A percentile compares a stretch with the other conserved stretches of the same genome.
Conservation (phyloP, 306 rosid species). For the Quillaja saponaria region DNA sequence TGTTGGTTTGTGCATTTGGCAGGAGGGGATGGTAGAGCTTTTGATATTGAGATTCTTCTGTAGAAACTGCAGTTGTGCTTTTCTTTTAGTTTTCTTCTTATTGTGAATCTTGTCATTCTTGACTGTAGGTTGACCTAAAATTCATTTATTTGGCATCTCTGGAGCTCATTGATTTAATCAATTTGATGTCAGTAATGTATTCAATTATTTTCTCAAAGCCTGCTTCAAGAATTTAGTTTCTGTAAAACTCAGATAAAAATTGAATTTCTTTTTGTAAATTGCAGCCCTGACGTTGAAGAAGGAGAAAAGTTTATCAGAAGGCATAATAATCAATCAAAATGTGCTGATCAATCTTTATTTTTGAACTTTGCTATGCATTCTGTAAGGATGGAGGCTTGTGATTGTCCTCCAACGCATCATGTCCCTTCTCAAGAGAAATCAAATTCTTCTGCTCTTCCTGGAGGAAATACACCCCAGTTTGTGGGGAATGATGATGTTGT, state of each 20-base stretch:
- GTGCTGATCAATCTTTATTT: slow-evolving; percentile 84
- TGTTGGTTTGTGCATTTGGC: no score
- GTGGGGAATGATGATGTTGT: slow-evolving; percentile 48
- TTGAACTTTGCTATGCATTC: slow-evolving; percentile 98
- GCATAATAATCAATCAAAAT: slow-evolving; percentile 77
- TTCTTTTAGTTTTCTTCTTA: not conserved
- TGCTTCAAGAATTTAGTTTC: no score
- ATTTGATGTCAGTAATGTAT: no score
- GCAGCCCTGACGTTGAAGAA: slow-evolving; percentile 90
- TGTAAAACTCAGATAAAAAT: no score
- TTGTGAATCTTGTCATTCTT: slow-evolving; percentile 8
- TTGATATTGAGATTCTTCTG: no score
- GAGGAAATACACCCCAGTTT: slow-evolving; percentile 59
- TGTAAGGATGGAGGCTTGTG: slow-evolving; percentile 97
- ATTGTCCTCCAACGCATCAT: slow-evolving; percentile 85
- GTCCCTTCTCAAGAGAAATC: slow-evolving; percentile 58
- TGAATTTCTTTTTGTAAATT: no score
- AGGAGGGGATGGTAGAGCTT: no score
- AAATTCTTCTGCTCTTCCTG: slow-evolving; percentile 72
- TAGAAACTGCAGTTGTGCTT: no score
- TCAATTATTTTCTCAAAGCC: no score
- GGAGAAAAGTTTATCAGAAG: slow-evolving; percentile 90
- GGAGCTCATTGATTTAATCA: slow-evolving; percentile 12
- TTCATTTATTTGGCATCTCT: slow-evolving; percentile 28
- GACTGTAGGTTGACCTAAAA: slow-evolving; percentile 16